Conservation (phyloP, 345 rosid species). For the Syzygium jambos region DNA sequence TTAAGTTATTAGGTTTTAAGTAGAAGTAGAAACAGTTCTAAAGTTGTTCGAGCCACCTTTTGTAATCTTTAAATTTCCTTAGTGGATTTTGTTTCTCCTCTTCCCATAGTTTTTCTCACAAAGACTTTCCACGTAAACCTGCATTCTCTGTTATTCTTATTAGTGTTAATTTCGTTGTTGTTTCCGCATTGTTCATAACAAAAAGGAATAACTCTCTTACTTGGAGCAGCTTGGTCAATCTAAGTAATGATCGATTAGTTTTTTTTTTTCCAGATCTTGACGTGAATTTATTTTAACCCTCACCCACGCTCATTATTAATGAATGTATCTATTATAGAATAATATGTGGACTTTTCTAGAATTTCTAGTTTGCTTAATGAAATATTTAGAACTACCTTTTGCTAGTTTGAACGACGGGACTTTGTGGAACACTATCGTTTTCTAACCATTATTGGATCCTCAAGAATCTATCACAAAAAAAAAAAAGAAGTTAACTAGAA, state of each 20-base stretch:
- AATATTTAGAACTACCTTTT: not conserved
- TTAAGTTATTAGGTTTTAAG: no score
- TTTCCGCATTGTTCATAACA: no score
- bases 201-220: not conserved
- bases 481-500: not conserved
- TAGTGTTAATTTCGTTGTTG: no score
- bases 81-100: no score
- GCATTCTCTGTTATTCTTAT: no score
- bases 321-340: not conserved
- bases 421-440: not conserved
- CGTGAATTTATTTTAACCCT: not conserved
- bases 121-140: no score
- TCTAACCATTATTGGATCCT: not conserved
- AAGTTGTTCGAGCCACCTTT: no score
- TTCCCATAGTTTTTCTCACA: no score
- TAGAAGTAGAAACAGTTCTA: no score
- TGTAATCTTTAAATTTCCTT: no score
- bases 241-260: not conserved
- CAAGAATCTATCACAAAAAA: not conserved
- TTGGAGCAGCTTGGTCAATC: not conserved
- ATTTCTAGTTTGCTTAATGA: not conserved
- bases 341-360: not conserved
- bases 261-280: not conserved
- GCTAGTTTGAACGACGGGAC: not conserved
- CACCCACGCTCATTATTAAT: not conserved